Conservation (phyloP, 495 filamentous ascomycete species). For the Pyrenula aspistea region DNA sequence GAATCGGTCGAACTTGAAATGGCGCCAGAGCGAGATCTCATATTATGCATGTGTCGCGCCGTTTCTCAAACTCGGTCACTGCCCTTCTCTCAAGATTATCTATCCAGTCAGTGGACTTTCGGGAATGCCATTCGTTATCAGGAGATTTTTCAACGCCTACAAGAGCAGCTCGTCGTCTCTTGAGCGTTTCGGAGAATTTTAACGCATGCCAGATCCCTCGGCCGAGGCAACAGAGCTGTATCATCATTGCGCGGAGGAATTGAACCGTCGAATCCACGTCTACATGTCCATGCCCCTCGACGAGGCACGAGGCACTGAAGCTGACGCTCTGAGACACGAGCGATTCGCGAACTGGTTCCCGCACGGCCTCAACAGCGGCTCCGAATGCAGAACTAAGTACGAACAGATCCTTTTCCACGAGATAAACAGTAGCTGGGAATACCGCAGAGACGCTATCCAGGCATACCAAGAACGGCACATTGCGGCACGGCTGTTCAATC, state of each 20-base stretch:
- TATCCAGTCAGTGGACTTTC: too few species aligned
- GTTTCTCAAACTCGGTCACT: not conserved
- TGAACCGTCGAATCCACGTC: not conserved
- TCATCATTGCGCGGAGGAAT: not conserved
- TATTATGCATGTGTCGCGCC: not conserved
- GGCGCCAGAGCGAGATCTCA: not conserved
- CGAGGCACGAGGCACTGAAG: not conserved
- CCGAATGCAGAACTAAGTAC: not conserved
- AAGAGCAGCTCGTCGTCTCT: too few species aligned
- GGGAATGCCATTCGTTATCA: too few species aligned
- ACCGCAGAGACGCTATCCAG: not conserved
- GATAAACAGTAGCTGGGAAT: not conserved
- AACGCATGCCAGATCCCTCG: too few species aligned
- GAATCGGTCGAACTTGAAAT: not conserved
- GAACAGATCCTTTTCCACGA: not conserved
- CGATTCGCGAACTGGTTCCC: not conserved
- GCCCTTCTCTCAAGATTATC: not conserved
- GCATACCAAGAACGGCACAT: not conserved
- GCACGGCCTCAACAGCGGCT: not conserved
- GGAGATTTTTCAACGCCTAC: too few species aligned
- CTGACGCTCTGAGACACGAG: not conserved
- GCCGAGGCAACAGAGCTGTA: too few species aligned
- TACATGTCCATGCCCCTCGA: not conserved
- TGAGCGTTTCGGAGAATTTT: too few species aligned
- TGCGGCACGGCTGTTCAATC: not conserved